phyloP scores from a whole-genome alignment of 768 basidiomycete genomes.

The Boletus speciosus region DNA sequence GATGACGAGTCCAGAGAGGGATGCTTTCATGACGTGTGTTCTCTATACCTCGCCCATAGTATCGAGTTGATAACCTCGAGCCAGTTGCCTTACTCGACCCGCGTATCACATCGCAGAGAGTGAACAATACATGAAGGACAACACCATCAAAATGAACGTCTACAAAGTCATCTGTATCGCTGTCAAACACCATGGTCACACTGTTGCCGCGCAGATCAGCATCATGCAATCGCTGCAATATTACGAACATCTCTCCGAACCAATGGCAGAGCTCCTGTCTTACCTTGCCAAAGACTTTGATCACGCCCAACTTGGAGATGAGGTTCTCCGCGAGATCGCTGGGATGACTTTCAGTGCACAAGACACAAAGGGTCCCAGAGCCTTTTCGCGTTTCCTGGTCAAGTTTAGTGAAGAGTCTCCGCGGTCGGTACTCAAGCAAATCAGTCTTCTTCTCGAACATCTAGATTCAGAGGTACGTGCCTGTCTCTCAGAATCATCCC shows the following conservation, averaged over 20 bases:
- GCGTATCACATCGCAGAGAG: constrained; percentile 84
- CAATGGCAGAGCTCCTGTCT: constrained; percentile 87
- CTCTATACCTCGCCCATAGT: not conserved
- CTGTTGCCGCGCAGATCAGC: constrained; percentile 78
- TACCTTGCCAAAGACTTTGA: constrained; percentile 84
- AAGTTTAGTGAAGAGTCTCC: constrained; percentile 78
- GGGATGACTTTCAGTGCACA: constrained; percentile 71
- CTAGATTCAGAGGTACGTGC: constrained; percentile 84
- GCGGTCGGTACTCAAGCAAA: constrained; percentile 81
- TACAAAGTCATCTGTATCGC: constrained; percentile 89
- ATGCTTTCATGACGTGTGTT: constrained; percentile 70
- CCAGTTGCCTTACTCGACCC: constrained; percentile 84
- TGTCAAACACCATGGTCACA: constrained; percentile 87
- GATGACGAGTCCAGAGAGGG: constrained; percentile 83
- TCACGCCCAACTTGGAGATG: constrained; percentile 84
- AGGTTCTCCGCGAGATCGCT: constrained; percentile 85
- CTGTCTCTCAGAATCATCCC: not conserved
- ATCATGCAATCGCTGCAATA: constrained; percentile 93
- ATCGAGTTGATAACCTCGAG: not conserved
- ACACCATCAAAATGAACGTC: constrained; percentile 65
- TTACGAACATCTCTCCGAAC: constrained; percentile 90
- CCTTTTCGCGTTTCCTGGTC: constrained; percentile 81
- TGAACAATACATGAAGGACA: constrained; percentile 83
- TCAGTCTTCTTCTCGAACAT: constrained; percentile 78
- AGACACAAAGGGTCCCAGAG: constrained; percentile 84